Percentiles rank a stretch among this genome's conserved stretches.
Evolutionary conservation across 306 rosid genomes (phyloP).

Genomic region (Sphenostylis stenocarpa): DNA sequence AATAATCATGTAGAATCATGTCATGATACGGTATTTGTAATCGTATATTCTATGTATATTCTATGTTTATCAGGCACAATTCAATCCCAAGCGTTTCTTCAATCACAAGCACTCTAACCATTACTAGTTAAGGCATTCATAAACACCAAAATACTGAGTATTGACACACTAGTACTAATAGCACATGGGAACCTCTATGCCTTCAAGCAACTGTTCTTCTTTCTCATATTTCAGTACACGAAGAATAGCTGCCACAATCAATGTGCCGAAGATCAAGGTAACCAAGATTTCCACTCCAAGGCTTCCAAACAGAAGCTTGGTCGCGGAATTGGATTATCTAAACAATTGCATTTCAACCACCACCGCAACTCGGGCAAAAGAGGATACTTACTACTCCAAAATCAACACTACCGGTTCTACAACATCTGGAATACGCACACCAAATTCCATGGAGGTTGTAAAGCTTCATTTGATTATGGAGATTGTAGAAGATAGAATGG

Average conservation of each 20-base stretch:
- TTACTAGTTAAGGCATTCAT: constrained; percentile 22
- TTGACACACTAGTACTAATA: background rate
- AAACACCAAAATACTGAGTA: background rate
- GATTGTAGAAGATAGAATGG: constrained; percentile 63
- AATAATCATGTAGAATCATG: too few relatives aligned
- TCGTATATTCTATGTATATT: too few relatives aligned
- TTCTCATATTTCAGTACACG: constrained; percentile 12
- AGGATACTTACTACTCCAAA: background rate
- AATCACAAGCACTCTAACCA: background rate
- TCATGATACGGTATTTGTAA: too few relatives aligned
- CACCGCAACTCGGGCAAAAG: constrained; percentile 11
- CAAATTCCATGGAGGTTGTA: constrained; percentile 27
- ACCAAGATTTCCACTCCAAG: constrained; percentile 37
- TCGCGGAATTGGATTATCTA: constrained; percentile 39
- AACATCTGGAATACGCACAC: background rate
- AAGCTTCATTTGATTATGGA: constrained; percentile 65
- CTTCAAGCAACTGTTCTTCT: constrained; percentile 32
- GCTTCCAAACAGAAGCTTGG: constrained; percentile 36
- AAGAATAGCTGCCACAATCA: constrained; percentile 36
- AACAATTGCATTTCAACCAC: constrained; percentile 22
- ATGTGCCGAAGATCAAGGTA: constrained; percentile 30
- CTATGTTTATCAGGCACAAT: too few relatives aligned
- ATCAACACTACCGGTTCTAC: background rate
- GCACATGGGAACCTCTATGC: constrained; percentile 46
- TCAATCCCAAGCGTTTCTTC: constrained; percentile 11